Percentiles rank a stretch among this genome's conserved stretches.
Conservation (phyloP, 352 stramenopile species). For the Vaucheria bursata region DNA sequence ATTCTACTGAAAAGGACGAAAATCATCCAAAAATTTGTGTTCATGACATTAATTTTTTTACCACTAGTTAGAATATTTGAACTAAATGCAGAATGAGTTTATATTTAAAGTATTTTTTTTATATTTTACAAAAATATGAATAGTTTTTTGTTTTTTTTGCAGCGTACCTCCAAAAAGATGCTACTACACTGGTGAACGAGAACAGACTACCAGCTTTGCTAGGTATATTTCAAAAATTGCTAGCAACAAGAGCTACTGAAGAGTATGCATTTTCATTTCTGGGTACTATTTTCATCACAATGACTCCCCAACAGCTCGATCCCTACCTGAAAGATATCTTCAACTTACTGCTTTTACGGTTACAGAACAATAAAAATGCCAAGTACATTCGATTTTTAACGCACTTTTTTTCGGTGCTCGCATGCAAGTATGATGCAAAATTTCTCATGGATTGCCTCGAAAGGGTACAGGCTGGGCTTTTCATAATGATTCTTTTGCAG, state of each 20-base stretch:
- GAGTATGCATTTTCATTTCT: slow-evolving; percentile 83
- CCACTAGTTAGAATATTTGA: no score
- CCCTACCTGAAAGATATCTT: slow-evolving; percentile 78
- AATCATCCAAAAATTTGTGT: no score
- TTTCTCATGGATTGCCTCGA: slow-evolving; percentile 24
- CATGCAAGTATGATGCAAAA: slow-evolving; percentile 32
- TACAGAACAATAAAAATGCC: slow-evolving; percentile 77
- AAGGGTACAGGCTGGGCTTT: slow-evolving; percentile 25
- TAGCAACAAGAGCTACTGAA: slow-evolving; percentile 83
- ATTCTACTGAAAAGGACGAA: no score
- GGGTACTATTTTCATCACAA: slow-evolving; percentile 63
- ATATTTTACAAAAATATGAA: neutral
- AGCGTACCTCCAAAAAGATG: slow-evolving; percentile 88
- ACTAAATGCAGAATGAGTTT: neutral
- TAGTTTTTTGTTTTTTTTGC: neutral
- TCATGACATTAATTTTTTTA: no score
- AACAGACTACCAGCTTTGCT: slow-evolving; percentile 70
- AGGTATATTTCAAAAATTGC: slow-evolving; percentile 96
- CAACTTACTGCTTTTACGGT: slow-evolving; percentile 82
- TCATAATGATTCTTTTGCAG: slow-evolving; percentile 32
- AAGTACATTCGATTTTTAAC: slow-evolving; percentile 60
- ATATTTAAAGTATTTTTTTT: slow-evolving; percentile 11
- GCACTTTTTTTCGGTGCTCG: slow-evolving; percentile 28
- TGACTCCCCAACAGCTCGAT: slow-evolving; percentile 56
- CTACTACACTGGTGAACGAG: slow-evolving; percentile 63